A percentile compares a stretch with the other conserved stretches of the same genome.
Conservation (phyloP, 176 grass and related monocot species). For the Areca catechu region DNA sequence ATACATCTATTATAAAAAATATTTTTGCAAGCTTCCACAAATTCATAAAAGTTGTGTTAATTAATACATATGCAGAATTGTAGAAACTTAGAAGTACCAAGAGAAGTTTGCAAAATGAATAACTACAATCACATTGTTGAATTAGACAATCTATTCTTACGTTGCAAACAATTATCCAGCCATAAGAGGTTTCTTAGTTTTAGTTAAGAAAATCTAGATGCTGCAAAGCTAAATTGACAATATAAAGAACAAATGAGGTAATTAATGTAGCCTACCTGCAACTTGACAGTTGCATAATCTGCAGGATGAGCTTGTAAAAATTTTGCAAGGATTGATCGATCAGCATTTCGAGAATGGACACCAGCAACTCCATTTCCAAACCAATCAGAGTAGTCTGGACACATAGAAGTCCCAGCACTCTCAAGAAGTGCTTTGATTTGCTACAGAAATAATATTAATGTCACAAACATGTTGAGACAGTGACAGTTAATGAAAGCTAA, state of each 20-base stretch:
- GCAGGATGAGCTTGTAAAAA: constrained; percentile 87
- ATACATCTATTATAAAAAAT: too few relatives aligned
- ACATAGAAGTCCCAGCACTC: constrained; percentile 90
- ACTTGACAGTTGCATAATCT: constrained; percentile 88
- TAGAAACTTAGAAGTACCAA: too few relatives aligned
- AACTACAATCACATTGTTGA: too few relatives aligned
- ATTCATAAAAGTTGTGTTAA: too few relatives aligned
- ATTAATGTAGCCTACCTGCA: constrained; percentile 41
- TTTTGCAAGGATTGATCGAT: constrained; percentile 57
- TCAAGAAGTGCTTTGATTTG: constrained; percentile 94
- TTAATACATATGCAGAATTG: too few relatives aligned
- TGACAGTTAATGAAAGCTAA: constrained; percentile 1
- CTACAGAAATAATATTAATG: constrained; percentile 22
- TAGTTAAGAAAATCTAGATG: too few relatives aligned
- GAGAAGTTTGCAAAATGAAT: too few relatives aligned
- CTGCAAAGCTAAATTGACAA: background rate
- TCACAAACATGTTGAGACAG: too few relatives aligned
- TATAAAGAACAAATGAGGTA: background rate
- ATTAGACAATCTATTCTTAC: too few relatives aligned
- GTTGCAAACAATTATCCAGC: too few relatives aligned
- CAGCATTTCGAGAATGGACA: constrained; percentile 47
- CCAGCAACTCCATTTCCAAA: constrained; percentile 53
- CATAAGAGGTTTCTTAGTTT: too few relatives aligned
- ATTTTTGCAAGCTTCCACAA: too few relatives aligned
- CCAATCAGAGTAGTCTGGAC: constrained; percentile 80